Percentiles rank a stretch among this genome's conserved stretches.
Conservation (phyloP, 2,329 filamentous ascomycete species). For the Alternaria arborescens region DNA sequence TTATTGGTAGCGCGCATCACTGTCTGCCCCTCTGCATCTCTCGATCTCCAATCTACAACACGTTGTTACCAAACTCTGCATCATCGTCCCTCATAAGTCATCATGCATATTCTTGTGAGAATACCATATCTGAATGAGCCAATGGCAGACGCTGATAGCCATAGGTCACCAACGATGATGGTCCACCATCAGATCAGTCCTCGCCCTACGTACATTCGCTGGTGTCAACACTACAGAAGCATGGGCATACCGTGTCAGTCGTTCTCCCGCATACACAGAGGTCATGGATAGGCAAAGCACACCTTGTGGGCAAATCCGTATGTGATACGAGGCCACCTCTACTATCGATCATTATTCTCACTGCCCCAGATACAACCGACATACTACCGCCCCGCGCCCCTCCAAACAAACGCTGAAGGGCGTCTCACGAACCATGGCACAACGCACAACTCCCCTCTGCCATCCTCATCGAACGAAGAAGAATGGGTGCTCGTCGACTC, state of each 20-base stretch:
- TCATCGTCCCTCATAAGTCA: conserved; percentile 6
- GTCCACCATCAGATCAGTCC: conserved; percentile 59
- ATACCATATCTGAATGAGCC: not conserved
- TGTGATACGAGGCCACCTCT: not conserved
- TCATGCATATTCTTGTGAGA: conserved; percentile 52
- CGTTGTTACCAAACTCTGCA: conserved; percentile 11
- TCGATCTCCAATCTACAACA: conserved; percentile 16
- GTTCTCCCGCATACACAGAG: conserved; percentile 90
- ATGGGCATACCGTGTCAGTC: conserved; percentile 88
- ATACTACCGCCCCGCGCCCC: conserved; percentile 77
- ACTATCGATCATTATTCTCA: not conserved
- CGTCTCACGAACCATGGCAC: conserved; percentile 50
- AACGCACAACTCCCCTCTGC: conserved; percentile 45
- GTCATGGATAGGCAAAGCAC: conserved; percentile 98
- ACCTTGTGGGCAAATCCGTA: conserved; percentile 85
- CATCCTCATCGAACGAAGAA: conserved; percentile 44
- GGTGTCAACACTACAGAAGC: conserved; percentile 59
- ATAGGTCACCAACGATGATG: conserved; percentile 62
- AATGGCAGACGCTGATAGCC: conserved; percentile 13
- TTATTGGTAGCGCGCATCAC: conserved; percentile 39
- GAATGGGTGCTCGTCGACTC: conserved; percentile 62
- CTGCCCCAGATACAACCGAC: conserved; percentile 68
- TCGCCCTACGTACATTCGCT: conserved; percentile 60
- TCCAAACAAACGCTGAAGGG: conserved; percentile 53
- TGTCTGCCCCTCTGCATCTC: conserved; percentile 26